Conservation (phyloP, 2,329 filamentous ascomycete species). For the Hymenoscyphus fraxineus region DNA sequence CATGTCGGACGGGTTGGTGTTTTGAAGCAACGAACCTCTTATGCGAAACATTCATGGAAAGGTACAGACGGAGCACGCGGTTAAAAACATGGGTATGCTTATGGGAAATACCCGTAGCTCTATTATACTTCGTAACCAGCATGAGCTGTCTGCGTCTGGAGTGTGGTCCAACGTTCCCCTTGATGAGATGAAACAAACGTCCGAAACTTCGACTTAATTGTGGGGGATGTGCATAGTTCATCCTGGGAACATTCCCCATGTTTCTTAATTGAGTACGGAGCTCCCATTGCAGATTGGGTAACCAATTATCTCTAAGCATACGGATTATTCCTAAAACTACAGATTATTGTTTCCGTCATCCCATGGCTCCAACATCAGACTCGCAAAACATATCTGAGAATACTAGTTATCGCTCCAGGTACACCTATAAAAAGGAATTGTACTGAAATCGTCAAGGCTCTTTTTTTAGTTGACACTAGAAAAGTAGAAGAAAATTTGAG, state of each 20-base stretch:
- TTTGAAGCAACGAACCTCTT: neutral
- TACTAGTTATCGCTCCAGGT: no score
- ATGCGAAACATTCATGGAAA: no score
- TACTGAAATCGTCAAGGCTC: no score
- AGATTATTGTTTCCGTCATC: slow-evolving; percentile 9
- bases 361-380: neutral
- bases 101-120: no score
- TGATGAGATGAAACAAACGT: neutral
- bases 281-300: slow-evolving; percentile 2
- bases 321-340: slow-evolving; percentile 5
- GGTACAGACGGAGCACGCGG: no score
- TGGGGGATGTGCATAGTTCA: neutral
- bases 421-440: no score
- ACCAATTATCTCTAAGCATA: neutral
- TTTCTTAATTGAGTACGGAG: neutral
- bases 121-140: neutral
- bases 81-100: no score
- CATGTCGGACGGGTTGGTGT: neutral
- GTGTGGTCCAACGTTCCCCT: neutral
- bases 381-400: neutral
- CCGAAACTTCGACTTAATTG: neutral
- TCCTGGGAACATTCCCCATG: neutral
- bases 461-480: no score
- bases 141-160: neutral
- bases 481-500: no score